phyloP scores from a whole-genome alignment of 225 moss, liverwort and hornwort species.

The Climacium dendroides region DNA sequence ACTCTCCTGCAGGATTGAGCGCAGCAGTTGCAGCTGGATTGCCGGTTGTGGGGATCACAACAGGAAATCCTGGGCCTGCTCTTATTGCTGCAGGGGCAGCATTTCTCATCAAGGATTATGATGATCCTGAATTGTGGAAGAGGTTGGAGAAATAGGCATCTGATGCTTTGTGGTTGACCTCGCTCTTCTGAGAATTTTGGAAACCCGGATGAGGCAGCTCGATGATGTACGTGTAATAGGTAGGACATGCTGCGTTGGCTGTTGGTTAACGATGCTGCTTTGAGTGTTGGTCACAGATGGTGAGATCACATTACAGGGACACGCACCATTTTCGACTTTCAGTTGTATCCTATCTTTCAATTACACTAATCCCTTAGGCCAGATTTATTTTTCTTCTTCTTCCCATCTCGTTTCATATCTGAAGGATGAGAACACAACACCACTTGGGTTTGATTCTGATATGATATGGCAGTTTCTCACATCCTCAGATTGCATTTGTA shows the following conservation, averaged over 20 bases:
- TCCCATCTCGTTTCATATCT: not conserved
- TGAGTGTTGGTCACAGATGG: not conserved
- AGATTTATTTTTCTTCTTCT: too few species aligned
- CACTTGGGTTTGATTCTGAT: not conserved
- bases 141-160: slow-evolving; percentile 14
- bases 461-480: not conserved
- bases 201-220: not conserved
- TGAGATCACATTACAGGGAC: too few species aligned
- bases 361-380: not conserved
- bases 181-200: not conserved
- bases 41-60: slow-evolving; percentile 66
- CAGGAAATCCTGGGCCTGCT: slow-evolving; percentile 48
- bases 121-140: slow-evolving; percentile 50
- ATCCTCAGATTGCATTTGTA: not conserved
- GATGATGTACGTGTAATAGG: not conserved
- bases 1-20: slow-evolving; percentile 52
- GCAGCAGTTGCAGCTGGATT: slow-evolving; percentile 61
- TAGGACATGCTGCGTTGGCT: not conserved
- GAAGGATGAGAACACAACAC: not conserved
- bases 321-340: not conserved
- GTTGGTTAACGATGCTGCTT: not conserved
- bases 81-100: slow-evolving; percentile 62
- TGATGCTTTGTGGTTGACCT: not conserved
- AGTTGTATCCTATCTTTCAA: not conserved
- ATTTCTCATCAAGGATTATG: slow-evolving; percentile 43